These are phyloP conservation scores for Plectosphaerella plurivora DNA, from an alignment of 2,329 filamentous ascomycete genomes.

Conservation along the genomic window DNA sequence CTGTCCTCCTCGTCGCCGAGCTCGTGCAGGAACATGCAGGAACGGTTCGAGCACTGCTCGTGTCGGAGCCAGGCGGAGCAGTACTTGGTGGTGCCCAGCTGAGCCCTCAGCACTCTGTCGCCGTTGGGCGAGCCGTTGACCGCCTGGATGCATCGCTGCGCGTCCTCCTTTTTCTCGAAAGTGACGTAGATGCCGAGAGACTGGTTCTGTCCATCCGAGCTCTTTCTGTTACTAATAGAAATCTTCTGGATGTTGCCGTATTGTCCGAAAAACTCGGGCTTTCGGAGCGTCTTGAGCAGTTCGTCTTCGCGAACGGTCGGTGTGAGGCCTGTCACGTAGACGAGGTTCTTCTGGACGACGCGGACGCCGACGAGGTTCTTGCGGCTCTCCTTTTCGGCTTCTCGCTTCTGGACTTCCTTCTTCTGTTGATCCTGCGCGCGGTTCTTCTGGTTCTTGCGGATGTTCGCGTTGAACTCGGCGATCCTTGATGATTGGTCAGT, in stretches of 20 bases:
- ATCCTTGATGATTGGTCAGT: constrained; percentile 44
- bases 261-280: constrained; percentile 92
- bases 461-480: constrained; percentile 70
- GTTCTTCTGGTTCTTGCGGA: constrained; percentile 89
- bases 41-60: constrained; percentile 89
- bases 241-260: constrained; percentile 99
- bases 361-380: constrained; percentile 94
- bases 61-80: constrained; percentile 95
- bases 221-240: constrained; percentile 94
- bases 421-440: constrained; percentile 78
- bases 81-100: constrained; percentile 91
- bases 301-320: constrained; percentile 91
- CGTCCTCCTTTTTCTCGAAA: constrained; percentile 87
- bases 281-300: constrained; percentile 82
- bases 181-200: constrained; percentile 98
- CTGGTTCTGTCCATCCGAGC: constrained; percentile 68
- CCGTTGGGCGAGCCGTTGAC: constrained; percentile 92
- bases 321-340: constrained; percentile 93
- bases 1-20: constrained; percentile 97
- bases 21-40: constrained; percentile 98
- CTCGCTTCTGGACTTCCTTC: constrained; percentile 93
- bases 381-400: constrained; percentile 90
- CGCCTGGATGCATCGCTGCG: constrained; percentile 80
- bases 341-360: constrained; percentile 96
- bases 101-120: constrained; percentile 76